Conservation (phyloP, 1,139 yeast species). For the Hyphopichia fennica region DNA sequence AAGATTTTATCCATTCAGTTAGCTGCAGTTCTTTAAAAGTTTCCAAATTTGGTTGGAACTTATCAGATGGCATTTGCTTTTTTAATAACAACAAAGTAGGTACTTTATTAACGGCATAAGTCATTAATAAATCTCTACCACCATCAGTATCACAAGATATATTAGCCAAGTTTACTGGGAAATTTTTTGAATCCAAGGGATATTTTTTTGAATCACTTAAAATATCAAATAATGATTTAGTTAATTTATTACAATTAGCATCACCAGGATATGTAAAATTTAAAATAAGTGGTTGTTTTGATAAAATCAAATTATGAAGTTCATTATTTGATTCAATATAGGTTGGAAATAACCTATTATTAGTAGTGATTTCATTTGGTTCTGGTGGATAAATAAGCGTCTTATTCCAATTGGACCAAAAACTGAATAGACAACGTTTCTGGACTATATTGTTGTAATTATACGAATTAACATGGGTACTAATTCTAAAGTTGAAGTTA, state of each 20-base stretch:
- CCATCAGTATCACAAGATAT: slow-evolving; percentile 68
- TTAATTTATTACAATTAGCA: slow-evolving; percentile 58
- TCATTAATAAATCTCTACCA: slow-evolving; percentile 55
- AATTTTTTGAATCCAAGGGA: slow-evolving; percentile 29
- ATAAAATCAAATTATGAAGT: slow-evolving; percentile 53
- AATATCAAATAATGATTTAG: slow-evolving; percentile 61
- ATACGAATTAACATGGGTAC: too few relatives aligned
- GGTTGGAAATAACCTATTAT: slow-evolving; percentile 40
- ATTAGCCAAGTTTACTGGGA: slow-evolving; percentile 60
- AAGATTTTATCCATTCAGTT: slow-evolving; percentile 50
- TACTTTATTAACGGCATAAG: slow-evolving; percentile 58
- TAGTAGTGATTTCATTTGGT: slow-evolving; percentile 37
- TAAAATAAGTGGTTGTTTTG: slow-evolving; percentile 61
- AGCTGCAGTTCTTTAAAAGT: slow-evolving; percentile 52
- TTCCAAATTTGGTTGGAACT: slow-evolving; percentile 41
- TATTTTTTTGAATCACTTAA: slow-evolving; percentile 50
- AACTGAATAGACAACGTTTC: neutral
- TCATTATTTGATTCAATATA: slow-evolving; percentile 52
- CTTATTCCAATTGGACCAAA: slow-evolving; percentile 9
- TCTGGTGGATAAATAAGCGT: slow-evolving; percentile 41
- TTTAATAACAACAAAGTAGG: slow-evolving; percentile 69
- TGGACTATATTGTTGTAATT: too few relatives aligned
- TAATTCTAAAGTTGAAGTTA: too few relatives aligned
- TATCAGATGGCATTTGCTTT: slow-evolving; percentile 63
- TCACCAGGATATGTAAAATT: slow-evolving; percentile 76